Base-by-base conservation (phyloP, 2,329 filamentous ascomycete species). In the Neonectria magnoliae region DNA sequence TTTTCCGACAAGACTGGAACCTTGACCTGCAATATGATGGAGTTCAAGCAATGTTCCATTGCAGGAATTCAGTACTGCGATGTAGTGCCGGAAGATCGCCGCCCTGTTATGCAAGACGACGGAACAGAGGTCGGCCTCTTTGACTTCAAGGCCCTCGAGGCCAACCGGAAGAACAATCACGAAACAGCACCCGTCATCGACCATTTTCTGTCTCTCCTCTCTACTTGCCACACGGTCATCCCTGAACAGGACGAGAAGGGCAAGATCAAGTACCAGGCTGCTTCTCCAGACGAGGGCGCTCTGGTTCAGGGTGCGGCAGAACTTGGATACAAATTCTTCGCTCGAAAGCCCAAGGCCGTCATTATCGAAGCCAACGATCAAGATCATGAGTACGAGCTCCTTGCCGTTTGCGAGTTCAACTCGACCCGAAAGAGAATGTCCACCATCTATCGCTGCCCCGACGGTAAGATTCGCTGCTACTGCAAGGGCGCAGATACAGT, bases 321-420 rank as follows among this genome's bases (percentile, higher is more conserved):
- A 51, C 84, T 99, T 56, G 96, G 95, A 5, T 98, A 98, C 83
- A 90, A 88, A 61, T 99, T 99, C 77, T 89, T 91, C 55, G 94
- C 96, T 56, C 90, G 97, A 73, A 97, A 96, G 81, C 97, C 96
- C 31, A 89, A 90, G 63, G 88, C 93, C 5, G 96, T 99, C 31
- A 91, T 94, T 44, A 94, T 98, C 71, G 87, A 91, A 60, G 90
- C 91, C 1, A 87, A 87, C 42, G 94, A 92, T 1, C 82, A 87
- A 71, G 87, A 93, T 69, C 84, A 87, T 47, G 92, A 98, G 77
- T 99, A 96, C 77, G 93, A 98, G 77, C 85, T 99, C 42, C 82
- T 99, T 63, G 95, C 95, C 2, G 94, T 99, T n/a, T 98, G 95
- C 78, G 96, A 99, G 79, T 99, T 99, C 85, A 99, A 99, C 81